Base-by-base conservation (phyloP, 2,329 filamentous ascomycete species). In the Chrysoporthe deuterocubensis region DNA sequence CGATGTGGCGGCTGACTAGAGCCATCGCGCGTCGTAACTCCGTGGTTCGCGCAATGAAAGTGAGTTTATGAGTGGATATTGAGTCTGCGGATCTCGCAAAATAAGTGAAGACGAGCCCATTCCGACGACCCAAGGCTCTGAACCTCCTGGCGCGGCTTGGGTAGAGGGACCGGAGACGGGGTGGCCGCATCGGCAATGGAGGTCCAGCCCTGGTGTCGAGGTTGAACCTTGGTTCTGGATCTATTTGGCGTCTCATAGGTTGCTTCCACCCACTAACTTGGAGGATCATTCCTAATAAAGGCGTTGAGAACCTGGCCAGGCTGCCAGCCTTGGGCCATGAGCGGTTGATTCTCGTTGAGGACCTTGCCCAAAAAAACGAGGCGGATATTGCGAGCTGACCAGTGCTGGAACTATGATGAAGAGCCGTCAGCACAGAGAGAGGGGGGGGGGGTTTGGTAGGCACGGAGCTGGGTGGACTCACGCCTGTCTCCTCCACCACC, bases 291-390 rank as follows among this genome's bases (percentile, higher is more conserved):
- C 26, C 54, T 40, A 64, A 96, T 87, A 68, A 96, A 82, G 32
- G 90, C 93, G 76, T 94, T 96, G 65, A 97, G 80, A 44, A 96
- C 83, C 75, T 96, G 86, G 46, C 89, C 91, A 69, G 86, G 84
- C 73, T 89, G 87, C 92, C 92, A 97, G 61, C 91, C 91, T 73
- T 96, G 91, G 3, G 85, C 84, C 57, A 82, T 78, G 21, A 97
- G 81, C 0, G 90, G 84, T 26, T 86, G 76, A 65, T 84, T 84
- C 71, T 95, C 92, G 71, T 89, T 89, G 58, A 97, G 84, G 62
- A 94, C 87, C 76, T 89, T 93, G 72, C 94, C 94, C 78, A 96
- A 85, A 77, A 97, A 96, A 26, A 89, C 90, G 68, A 97, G 86
- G 65, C 88, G 88, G 62, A 97, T 82, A 34, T 54, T 59, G 40